These are phyloP conservation scores for Lactarius sp. DNA, from an alignment of 768 basidiomycete genomes.

Conservation along the genomic window DNA sequence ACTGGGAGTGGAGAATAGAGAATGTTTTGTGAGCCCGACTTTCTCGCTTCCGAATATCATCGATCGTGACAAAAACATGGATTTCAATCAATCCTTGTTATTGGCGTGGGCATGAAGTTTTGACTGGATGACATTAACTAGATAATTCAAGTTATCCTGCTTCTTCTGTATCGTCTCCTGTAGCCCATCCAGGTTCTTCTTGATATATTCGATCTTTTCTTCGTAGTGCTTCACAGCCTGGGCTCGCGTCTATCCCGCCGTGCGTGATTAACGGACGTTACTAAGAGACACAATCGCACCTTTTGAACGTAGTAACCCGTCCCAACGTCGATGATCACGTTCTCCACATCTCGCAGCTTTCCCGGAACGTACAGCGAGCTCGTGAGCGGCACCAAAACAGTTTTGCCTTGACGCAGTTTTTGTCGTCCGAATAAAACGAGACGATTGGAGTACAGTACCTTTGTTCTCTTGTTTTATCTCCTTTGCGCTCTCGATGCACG, in stretches of 20 bases:
- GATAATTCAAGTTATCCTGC: constrained; percentile 78
- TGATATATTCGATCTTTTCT: constrained; percentile 76
- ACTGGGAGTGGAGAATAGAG: too few species aligned
- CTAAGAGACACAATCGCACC: constrained; percentile 40
- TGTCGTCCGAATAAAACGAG: background rate
- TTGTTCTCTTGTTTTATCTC: constrained; percentile 70
- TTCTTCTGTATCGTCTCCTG: constrained; percentile 90
- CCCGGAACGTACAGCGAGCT: constrained; percentile 96
- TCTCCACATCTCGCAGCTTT: constrained; percentile 71
- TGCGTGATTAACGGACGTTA: background rate
- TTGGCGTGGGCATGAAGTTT: constrained; percentile 40
- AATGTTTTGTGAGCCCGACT: too few species aligned
- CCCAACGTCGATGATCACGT: constrained; percentile 92
- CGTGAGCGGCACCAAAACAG: constrained; percentile 87
- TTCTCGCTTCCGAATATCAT: too few species aligned
- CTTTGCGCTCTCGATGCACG: constrained; percentile 75
- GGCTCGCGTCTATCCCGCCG: constrained; percentile 58
- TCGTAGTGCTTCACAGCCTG: constrained; percentile 82
- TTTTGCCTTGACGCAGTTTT: constrained; percentile 54
- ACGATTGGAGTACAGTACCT: constrained; percentile 33
- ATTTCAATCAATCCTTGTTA: constrained; percentile 1
- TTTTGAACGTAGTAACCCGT: constrained; percentile 97
- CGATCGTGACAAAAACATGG: background rate
- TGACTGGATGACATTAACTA: constrained; percentile 68
- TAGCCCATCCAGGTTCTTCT: constrained; percentile 75